Base-by-base conservation (phyloP, 495 filamentous ascomycete genomes). In the Penicillium tannophilum region DNA sequence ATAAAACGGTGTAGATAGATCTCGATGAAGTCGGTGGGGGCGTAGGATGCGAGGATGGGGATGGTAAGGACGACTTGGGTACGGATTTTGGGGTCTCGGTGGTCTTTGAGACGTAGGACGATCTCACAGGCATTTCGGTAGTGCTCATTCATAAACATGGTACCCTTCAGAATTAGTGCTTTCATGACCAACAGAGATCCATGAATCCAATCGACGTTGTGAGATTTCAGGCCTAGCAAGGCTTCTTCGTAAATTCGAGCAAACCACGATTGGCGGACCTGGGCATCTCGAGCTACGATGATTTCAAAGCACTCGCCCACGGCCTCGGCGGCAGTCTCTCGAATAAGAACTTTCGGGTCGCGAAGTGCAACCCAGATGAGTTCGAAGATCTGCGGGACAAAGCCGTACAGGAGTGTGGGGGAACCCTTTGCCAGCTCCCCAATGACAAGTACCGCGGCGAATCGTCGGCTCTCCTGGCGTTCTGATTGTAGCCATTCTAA, bases 61-160 rank as follows among this genome's bases (percentile, higher is more conserved):
- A 98, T 95, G 46, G 96, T 85, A 46, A 88, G 78, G 46, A 98
- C 89, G 23, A 98, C 89, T 44, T 95, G 91, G 54, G 89, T 86
- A 31, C 93, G 85, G 61, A 98, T 95, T 36, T 90, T 88, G 4
- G 84, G 73, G 57, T 99, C 94, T 45, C 90, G 86, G 60, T 97
- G 90, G 61, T 98, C 95, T 65, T 94, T 96, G 68, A 95, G 87
- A 51, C 86, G 87, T 55, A 92, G 86, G 23, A 96, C 88, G 57
- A 92, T 92, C 59, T 99, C 94, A 72, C 93, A 97, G 14, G 90
- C 87, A 46, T 95, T 90, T 33, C 84, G 79, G 63, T 94, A 93
- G 61, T 90, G 85, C 33, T 90, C 90, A 50, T 94, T 88, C 94
- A 99, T 97, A 76, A 95, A 99, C 94, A 98, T 99, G 58, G 92